Evolutionary conservation across 306 rosid species (phyloP), one percentile per base, ranked within the genome.

Genomic region (Pterocarpus santalinus): DNA sequence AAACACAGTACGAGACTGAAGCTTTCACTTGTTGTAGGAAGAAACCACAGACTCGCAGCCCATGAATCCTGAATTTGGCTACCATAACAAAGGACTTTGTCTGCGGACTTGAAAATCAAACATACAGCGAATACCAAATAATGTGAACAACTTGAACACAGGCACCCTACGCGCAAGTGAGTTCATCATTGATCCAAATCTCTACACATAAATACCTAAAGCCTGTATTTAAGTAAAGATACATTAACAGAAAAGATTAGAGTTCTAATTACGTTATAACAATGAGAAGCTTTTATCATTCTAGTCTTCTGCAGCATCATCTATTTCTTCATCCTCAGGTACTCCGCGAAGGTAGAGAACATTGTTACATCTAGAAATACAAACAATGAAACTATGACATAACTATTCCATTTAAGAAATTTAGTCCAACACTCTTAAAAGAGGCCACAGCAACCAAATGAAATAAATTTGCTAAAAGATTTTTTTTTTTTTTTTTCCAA

Each of bases 331-430:
- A 80, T 92, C 98, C 86, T 92, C 98, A 5, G 97, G 97, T 14
- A 91, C 97, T 55, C 98, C 98, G 1, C 97, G 98, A 80, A 95
- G 97, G 79, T 95, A 95, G 41, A 95, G 95, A 81, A 95, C 98
- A 74, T 95, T 95, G 91, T 95, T 95, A 75, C 98, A 95, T 83
- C 98, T 95, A 90, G 62, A 69, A 63, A 64, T 4, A 9, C 32
- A 80, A 81, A 69, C 69, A 73, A 72, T 55, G 70, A 16, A 47
- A 79, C 41, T 22, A 38, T 81, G 22, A 30, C 17, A 33, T 47
- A 5, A 16, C 33, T 15, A 12, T 22, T 22, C 28, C 28, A 22
- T 22, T 22, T 22, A 22, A 22, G 28, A 22, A 22, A 22, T 22
- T 28, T 16, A 55, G 32, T 55, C 61, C 9, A 16, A 43, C 30